These are phyloP conservation scores for Trichoderma polysporum DNA, from an alignment of 2,329 filamentous ascomycete species.

Conservation along the genomic window DNA sequence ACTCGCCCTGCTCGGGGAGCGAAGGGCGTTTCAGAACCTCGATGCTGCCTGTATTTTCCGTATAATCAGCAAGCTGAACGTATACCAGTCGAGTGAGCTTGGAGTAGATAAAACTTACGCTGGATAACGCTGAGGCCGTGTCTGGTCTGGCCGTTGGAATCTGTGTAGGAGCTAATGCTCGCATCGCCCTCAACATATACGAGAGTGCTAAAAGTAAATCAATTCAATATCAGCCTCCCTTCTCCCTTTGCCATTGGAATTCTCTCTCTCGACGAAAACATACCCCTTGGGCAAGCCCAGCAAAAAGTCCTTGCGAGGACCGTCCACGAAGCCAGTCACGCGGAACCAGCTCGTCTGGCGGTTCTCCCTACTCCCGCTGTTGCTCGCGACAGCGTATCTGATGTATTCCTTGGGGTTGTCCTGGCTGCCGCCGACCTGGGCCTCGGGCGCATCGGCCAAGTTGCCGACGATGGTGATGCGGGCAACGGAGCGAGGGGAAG, in stretches of 20 bases:
- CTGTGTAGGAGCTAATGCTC: constrained; percentile 64
- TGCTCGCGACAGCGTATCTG: constrained; percentile 73
- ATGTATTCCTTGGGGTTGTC: constrained; percentile 59
- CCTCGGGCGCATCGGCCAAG: constrained; percentile 76
- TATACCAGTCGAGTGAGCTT: background rate
- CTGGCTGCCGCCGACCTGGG: constrained; percentile 67
- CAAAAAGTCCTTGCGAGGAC: constrained; percentile 68
- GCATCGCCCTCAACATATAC: constrained; percentile 85
- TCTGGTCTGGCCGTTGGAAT: constrained; percentile 67
- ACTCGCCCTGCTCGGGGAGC: constrained; percentile 27
- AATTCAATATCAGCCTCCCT: background rate
- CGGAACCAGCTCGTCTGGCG: constrained; percentile 82
- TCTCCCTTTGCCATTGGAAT: background rate
- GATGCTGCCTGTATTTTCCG: constrained; percentile 39
- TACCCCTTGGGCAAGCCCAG: constrained; percentile 81
- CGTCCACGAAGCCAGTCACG: constrained; percentile 72
- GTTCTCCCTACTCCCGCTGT: constrained; percentile 65
- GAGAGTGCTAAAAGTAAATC: constrained; percentile 56
- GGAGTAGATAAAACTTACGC: constrained; percentile 58
- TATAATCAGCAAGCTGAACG: background rate
- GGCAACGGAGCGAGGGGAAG: constrained; percentile 64
- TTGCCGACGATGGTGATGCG: constrained; percentile 86
- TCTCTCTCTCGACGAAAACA: constrained; percentile 38
- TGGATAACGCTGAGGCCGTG: constrained; percentile 70
- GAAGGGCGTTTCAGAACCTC: constrained; percentile 48